Base-by-base conservation (phyloP, 768 basidiomycete species). In the Leccinum variicolor region DNA sequence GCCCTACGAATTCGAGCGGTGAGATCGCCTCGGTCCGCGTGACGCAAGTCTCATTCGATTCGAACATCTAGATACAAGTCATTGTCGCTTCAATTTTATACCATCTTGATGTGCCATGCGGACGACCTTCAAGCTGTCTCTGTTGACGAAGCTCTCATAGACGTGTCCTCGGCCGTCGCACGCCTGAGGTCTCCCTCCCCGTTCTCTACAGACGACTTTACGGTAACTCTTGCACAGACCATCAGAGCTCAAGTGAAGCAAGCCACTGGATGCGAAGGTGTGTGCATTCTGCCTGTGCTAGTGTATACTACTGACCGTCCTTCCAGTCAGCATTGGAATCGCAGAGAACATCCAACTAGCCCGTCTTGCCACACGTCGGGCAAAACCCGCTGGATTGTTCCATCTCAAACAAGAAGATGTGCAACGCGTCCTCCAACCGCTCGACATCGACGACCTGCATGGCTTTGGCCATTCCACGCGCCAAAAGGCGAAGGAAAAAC, bases 91-190 rank as follows among this genome's bases (percentile, higher is more conserved):
- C 80, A 87, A 36, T 98, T 98, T 70, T 98, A 99, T 72, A 93
- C 90, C 5, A 89, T 97, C 54, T 79, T 98, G 31, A 91, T 98
- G 86, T 76, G 81, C 0, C 85, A 90, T 66, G 92, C 93, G 23
- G 92, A 97, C 65, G 92, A 94, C 63, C 77, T 98, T 3, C 88
- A 98, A 74, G 94, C 95, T 2, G 95, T 98, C 15, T 96, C 94
- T 2, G 91, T 98, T 6, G 97, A 99, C 59, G 97, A 99, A 69
- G 96, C 94, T 0, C 80, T 98, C 23, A 85, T 98, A 58, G 95
- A 98, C 56, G 92, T 95, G 15, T 87, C 91, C 0, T 79, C 74
- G 4, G 76, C 79, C 0, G 80, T 90, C 41, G 77, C 74, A 13
- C 79, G 76, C 58, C 50, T 68, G 57, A 59, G 50, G 45, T 61